Evolutionary conservation across 495 filamentous ascomycete species (phyloP), one percentile per base, ranked within the genome.

Genomic region (Astrocystis sublimbata): DNA sequence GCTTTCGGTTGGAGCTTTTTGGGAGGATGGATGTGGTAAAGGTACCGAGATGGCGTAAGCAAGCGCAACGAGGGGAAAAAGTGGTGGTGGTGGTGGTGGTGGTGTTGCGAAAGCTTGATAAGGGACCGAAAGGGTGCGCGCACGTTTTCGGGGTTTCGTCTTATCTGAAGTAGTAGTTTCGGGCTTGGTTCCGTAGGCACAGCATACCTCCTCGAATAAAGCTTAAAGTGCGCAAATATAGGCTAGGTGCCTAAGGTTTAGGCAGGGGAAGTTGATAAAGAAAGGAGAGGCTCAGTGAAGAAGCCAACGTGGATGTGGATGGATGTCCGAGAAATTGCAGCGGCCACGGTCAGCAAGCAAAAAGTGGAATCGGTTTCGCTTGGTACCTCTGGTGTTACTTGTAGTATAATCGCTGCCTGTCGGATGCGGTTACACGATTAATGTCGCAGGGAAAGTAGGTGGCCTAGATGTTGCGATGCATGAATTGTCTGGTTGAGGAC

Each of bases 241-340:
- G n/a, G n/a, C 24, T 33, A 49, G 4, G 42, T 26, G 47, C 6
- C n/a, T 6, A 26, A 36, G 45, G 26, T 21, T 24, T n/a, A n/a
- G n/a, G n/a, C n/a, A n/a, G n/a, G n/a, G n/a, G 33, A 61, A 19
- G 12, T 43, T 53, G 21, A 43, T 52, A 36, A 61, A 45, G 58
- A 36, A 61, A 45, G 58, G 58, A 53, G 58, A 60, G 24, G 58
- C 52, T n/a, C 13, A 28, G 21, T 19, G 24, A 42, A 17, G 6
- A 36, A 55, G 26, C 31, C 33, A 15, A 57, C 54, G 40, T 57
- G 54, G 54, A 57, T 45, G 36, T n/a, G n/a, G n/a, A n/a, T n/a
- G n/a, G n/a, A n/a, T n/a, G n/a, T n/a, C n/a, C n/a, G 28, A 57
- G 36, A 45, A 41, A 57, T 45, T 57, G 54, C n/a, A n/a, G 47